Evolutionary conservation across 805 yeast genomes (phyloP).

Genomic region (Vanderwaltozyma verrucispora): DNA sequence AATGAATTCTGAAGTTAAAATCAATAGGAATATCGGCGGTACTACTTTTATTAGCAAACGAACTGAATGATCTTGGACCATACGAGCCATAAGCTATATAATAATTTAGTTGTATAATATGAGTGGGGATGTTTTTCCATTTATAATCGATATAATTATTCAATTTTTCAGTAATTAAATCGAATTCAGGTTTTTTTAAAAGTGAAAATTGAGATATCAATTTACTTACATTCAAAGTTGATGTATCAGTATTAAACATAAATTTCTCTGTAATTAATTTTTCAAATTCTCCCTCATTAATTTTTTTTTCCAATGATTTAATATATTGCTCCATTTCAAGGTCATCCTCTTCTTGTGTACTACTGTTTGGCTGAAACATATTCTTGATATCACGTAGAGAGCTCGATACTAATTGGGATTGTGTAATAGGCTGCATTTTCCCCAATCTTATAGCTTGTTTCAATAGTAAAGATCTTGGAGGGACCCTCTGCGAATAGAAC

Average conservation of each 20-base stretch:
- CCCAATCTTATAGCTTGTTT: slow-evolving; percentile 15
- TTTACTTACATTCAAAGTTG: slow-evolving; percentile 1
- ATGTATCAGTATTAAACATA: slow-evolving; percentile 2
- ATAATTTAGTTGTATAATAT: slow-evolving; percentile 47
- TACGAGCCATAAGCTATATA: slow-evolving; percentile 59
- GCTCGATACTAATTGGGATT: slow-evolving; percentile 4
- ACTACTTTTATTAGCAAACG: slow-evolving; percentile 24
- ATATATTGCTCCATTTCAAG: slow-evolving; percentile 4
- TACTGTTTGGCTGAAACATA: slow-evolving; percentile 18
- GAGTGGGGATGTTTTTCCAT: slow-evolving; percentile 43
- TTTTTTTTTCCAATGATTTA: slow-evolving; percentile 3
- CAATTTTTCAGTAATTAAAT: slow-evolving; percentile 22
- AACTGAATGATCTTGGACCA: slow-evolving; percentile 56
- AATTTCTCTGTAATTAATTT: slow-evolving; percentile 9
- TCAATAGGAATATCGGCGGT: background rate
- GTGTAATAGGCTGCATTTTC: slow-evolving; percentile 3
- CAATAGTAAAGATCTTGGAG: slow-evolving; percentile 15
- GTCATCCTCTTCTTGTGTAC: slow-evolving; percentile 21
- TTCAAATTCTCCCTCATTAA: slow-evolving; percentile 11
- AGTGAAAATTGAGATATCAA: slow-evolving; percentile 6
- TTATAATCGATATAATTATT: slow-evolving; percentile 21
- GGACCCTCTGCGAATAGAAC: slow-evolving; percentile 1
- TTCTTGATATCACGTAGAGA: slow-evolving; percentile 18
- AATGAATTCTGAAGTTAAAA: background rate
- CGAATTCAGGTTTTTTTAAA: slow-evolving; percentile 7